Conservation (phyloP, 306 rosid genomes). For the Leucaena leucocephala region DNA sequence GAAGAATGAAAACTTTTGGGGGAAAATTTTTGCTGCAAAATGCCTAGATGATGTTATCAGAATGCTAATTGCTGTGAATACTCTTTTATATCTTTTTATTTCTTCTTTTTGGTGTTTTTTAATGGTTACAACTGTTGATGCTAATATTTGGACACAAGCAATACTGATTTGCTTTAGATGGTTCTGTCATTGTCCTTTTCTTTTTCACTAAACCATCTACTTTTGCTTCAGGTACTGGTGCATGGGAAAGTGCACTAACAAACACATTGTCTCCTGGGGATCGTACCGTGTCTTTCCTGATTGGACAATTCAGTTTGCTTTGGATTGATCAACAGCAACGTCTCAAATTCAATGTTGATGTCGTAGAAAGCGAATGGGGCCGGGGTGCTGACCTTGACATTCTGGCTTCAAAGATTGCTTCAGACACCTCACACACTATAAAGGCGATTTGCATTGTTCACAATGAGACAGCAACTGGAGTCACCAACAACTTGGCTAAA, state of each 20-base stretch:
- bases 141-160: slow-evolving; percentile 12
- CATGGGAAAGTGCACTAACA: slow-evolving; percentile 99
- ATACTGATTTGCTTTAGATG: neutral
- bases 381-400: slow-evolving; percentile 86
- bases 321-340: slow-evolving; percentile 99
- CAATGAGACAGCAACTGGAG: slow-evolving; percentile 99
- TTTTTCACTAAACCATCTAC: slow-evolving; percentile 32
- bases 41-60: neutral
- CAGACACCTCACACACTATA: slow-evolving; percentile 73
- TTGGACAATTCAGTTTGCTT: slow-evolving; percentile 97
- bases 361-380: slow-evolving; percentile 97
- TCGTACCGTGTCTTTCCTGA: slow-evolving; percentile 81
- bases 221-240: slow-evolving; percentile 83
- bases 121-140: neutral
- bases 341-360: slow-evolving; percentile 90
- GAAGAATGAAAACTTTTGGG: neutral
- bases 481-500: slow-evolving; percentile 78
- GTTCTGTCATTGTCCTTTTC: slow-evolving; percentile 1
- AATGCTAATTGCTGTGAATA: neutral
- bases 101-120: neutral
- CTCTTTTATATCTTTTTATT: neutral
- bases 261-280: slow-evolving; percentile 97
- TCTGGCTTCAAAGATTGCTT: slow-evolving; percentile 86
- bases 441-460: slow-evolving; percentile 97
- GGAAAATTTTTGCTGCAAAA: neutral